A percentile compares a stretch with the other conserved stretches of the same genome.
Conservation (phyloP, 2,329 filamentous ascomycete genomes). For the Rutstroemia sp. region DNA sequence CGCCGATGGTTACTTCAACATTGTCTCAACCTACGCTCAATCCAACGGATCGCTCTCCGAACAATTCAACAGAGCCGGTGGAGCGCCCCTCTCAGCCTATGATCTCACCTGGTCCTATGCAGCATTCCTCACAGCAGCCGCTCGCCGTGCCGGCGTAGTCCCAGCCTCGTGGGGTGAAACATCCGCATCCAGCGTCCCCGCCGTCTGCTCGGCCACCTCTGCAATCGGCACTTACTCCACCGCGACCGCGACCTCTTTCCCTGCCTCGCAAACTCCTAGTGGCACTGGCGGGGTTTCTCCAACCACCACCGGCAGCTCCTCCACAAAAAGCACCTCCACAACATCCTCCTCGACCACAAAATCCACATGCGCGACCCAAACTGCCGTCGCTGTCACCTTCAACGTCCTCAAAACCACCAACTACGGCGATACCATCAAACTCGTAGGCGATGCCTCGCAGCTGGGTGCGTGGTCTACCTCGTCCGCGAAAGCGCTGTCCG, state of each 20-base stretch:
- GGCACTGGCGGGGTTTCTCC: constrained; percentile 8
- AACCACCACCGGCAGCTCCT: constrained; percentile 10
- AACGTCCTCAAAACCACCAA: constrained; percentile 48
- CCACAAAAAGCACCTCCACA: constrained; percentile 10
- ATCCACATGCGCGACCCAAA: constrained; percentile 32
- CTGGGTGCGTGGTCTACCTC: constrained; percentile 56
- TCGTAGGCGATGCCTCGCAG: constrained; percentile 50
- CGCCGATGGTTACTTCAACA: constrained; percentile 47
- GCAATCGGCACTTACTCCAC: constrained; percentile 44
- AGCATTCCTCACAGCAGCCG: constrained; percentile 56
- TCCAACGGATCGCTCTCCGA: constrained; percentile 58
- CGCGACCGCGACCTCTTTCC: constrained; percentile 39
- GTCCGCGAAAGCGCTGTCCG: constrained; percentile 48
- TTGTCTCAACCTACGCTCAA: constrained; percentile 43
- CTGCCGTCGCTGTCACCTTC: constrained; percentile 55
- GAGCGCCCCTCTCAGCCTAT: constrained; percentile 50
- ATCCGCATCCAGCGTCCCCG: constrained; percentile 40
- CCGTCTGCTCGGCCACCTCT: constrained; percentile 40
- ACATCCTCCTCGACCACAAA: constrained; percentile 26
- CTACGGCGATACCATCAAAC: constrained; percentile 57
- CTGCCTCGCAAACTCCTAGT: constrained; percentile 30
- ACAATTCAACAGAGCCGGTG: constrained; percentile 52
- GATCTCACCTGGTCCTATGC: constrained; percentile 72
- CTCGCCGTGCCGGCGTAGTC: constrained; percentile 46
- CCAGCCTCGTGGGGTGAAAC: constrained; percentile 49